Base-by-base conservation (phyloP, 148 eudicot genomes). In the Persicaria maculosa region DNA sequence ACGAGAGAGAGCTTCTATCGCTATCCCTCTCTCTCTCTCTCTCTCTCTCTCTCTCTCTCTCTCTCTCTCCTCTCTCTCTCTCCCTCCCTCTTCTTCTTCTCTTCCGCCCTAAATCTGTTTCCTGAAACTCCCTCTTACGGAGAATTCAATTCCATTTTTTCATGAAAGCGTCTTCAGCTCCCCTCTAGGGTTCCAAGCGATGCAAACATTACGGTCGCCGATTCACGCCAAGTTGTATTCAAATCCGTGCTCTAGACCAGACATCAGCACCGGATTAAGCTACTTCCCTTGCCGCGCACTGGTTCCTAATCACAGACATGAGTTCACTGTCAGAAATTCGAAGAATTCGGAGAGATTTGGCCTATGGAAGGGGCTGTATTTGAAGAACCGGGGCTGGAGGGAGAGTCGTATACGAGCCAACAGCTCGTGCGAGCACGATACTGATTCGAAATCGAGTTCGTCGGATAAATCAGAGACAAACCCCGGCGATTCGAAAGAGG, bases 351-450 rank as follows among this genome's bases (percentile, higher is more conserved):
- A 9, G 36, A 36, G 59, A 64, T 74, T 75, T 10, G 78, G 71
- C 47, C 40, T 67, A 44, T 78, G 73, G 59, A 72, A 83, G 53
- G 74, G 77, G n/a, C 9, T 25, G n/a, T 72, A 77, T 44, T 14
- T 75, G 44, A 59, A 55, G 76, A 70, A 79, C 47, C 82, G 70
- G 74, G 69, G 58, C 14, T 69, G 68, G 75, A 50, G 72, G 22
- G 64, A 72, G 40, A 67, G 68, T 77, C 80, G 73, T 61, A 52
- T 86, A 64, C 80, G 74, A 44, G 89, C 85, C 6, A 87, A 87
- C 44, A 79, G 85, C 61, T 88, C 91, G 3, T 81, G 86, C 72
- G 91, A 90, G 65, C 91, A 90, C 11, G 92, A 88, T 59, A 79
- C 80, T 4, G 92, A 86, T 71, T 78, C 88, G 10, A 52, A 75